Conservation (phyloP, 768 basidiomycete species). For the Naganishia friedmannii region DNA sequence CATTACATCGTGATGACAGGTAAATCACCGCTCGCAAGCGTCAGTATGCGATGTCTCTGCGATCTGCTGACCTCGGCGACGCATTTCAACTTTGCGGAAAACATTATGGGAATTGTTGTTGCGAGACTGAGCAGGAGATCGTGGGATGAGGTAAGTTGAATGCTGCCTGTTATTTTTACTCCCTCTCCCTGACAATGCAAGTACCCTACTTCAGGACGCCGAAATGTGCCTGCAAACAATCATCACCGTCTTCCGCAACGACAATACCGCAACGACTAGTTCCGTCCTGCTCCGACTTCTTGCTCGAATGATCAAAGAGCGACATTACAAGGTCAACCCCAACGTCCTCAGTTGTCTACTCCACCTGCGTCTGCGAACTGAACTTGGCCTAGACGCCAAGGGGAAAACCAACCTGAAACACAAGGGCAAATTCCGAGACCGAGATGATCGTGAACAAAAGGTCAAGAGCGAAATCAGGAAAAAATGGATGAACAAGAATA, state of each 20-base stretch:
- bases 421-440: constrained; percentile 54
- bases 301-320: constrained; percentile 94
- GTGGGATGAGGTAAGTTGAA: constrained; percentile 74
- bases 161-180: too few relatives aligned
- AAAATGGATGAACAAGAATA: constrained; percentile 87
- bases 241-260: constrained; percentile 75
- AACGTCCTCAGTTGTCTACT: constrained; percentile 80
- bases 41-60: constrained; percentile 81
- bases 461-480: constrained; percentile 53
- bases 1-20: constrained; percentile 34
- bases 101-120: constrained; percentile 84
- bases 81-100: constrained; percentile 94
- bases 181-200: too few relatives aligned
- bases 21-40: constrained; percentile 55
- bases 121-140: constrained; percentile 75
- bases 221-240: constrained; percentile 79
- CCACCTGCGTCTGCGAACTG: constrained; percentile 78
- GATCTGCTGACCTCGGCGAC: constrained; percentile 74
- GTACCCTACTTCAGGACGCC: constrained; percentile 63
- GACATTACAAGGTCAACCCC: constrained; percentile 82
- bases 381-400: constrained; percentile 70
- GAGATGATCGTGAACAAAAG: constrained; percentile 58
- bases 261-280: constrained; percentile 74
- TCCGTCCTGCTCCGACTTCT: constrained; percentile 84
- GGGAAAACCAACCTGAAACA: constrained; percentile 45